Conservation (phyloP, 2,329 filamentous ascomycete genomes). For the Fusarium pininemorale region DNA sequence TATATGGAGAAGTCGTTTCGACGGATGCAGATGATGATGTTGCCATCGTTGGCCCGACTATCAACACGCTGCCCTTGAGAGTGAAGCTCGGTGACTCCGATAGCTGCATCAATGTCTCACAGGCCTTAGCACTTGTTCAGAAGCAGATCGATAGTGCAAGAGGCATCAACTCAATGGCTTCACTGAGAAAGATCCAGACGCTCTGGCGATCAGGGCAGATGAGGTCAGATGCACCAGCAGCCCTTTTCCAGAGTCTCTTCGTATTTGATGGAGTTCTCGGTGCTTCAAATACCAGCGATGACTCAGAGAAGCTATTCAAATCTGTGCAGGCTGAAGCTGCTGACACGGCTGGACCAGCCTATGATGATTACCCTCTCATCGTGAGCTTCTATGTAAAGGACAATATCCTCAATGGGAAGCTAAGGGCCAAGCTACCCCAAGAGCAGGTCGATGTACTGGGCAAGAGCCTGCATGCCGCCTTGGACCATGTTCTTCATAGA, state of each 20-base stretch:
- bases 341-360: background rate
- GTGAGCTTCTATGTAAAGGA: slow-evolving; percentile 20
- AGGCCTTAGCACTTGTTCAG: background rate
- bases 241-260: slow-evolving; percentile 21
- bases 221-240: background rate
- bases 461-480: background rate
- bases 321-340: background rate
- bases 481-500: background rate
- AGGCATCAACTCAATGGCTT: slow-evolving; percentile 14
- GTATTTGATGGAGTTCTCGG: slow-evolving; percentile 17
- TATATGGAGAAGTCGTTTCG: slow-evolving; percentile 11
- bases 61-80: slow-evolving; percentile 17
- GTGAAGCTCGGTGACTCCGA: background rate
- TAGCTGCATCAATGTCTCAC: background rate
- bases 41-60: background rate
- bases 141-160: background rate
- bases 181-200: slow-evolving; percentile 10
- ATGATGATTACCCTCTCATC: slow-evolving; percentile 23
- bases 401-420: background rate
- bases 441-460: background rate
- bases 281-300: background rate
- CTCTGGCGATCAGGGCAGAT: background rate
- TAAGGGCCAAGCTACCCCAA: background rate
- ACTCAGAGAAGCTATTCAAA: background rate
- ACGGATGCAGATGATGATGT: background rate